Evolutionary conservation across 768 basidiomycete genomes (phyloP).

Genomic region (Lentinus brumalis): DNA sequence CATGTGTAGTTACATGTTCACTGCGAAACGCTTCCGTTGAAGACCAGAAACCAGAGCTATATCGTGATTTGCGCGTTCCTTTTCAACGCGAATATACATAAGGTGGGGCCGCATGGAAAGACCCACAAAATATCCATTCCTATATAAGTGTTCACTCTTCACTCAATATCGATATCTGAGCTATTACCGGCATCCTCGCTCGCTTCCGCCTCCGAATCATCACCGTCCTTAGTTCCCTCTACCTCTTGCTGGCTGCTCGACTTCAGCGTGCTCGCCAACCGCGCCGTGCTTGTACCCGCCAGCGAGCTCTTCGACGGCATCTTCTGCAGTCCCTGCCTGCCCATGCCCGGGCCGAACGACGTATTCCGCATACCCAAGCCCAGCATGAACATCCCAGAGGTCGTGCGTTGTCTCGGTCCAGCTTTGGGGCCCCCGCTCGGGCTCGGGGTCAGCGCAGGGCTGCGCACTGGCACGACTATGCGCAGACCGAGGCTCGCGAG

Average conservation of each 20-base stretch:
- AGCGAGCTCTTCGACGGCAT: conserved; percentile 12
- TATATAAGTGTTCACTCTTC: conserved; percentile 17
- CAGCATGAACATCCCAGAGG: conserved; percentile 66
- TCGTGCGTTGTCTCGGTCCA: conserved; percentile 45
- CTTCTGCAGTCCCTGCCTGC: conserved; percentile 8
- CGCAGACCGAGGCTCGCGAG: conserved; percentile 51
- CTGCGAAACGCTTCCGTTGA: too few relatives aligned
- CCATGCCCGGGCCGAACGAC: conserved; percentile 27
- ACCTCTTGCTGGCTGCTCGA: neutral
- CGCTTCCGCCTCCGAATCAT: neutral
- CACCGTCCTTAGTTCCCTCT: neutral
- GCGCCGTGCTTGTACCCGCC: conserved; percentile 8
- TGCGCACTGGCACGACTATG: conserved; percentile 52
- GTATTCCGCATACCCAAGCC: conserved; percentile 53
- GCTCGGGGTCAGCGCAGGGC: conserved; percentile 4
- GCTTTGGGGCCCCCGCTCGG: conserved; percentile 14
- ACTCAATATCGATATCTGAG: conserved; percentile 3
- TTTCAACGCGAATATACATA: too few relatives aligned
- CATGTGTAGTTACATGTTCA: too few relatives aligned
- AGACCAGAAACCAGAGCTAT: too few relatives aligned
- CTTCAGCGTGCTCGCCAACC: neutral
- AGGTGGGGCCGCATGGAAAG: too few relatives aligned
- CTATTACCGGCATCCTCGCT: neutral
- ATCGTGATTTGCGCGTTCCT: too few relatives aligned
- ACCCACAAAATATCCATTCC: too few relatives aligned